Conservation (phyloP, 768 basidiomycete species). For the Nidula microcarpa region DNA sequence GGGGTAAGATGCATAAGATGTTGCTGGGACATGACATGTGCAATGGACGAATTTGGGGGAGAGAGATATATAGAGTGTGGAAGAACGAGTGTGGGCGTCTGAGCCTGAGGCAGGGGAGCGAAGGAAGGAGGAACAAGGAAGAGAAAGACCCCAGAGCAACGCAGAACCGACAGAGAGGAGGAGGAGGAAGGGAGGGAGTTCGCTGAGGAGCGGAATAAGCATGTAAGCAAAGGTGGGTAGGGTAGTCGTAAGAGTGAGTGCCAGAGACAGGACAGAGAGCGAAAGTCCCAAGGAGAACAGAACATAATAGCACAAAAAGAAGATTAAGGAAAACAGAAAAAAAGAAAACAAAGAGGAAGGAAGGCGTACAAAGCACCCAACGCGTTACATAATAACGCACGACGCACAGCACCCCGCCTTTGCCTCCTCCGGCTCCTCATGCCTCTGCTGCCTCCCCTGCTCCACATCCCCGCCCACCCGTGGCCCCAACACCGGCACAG, state of each 20-base stretch:
- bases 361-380: background rate
- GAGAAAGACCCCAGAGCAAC: too few species aligned
- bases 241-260: background rate
- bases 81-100: too few species aligned
- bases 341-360: background rate
- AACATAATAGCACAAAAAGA: background rate
- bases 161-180: too few species aligned
- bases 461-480: conserved; percentile 4
- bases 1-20: too few species aligned
- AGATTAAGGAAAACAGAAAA: background rate
- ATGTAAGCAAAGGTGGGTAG: background rate
- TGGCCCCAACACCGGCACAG: background rate
- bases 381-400: conserved; percentile 76
- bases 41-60: too few species aligned
- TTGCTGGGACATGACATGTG: too few species aligned
- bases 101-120: too few species aligned
- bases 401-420: conserved; percentile 27
- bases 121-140: too few species aligned
- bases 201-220: background rate
- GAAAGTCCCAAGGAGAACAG: background rate
- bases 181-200: background rate
- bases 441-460: conserved; percentile 20
- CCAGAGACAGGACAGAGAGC: background rate
- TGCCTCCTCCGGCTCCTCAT: conserved; percentile 23
- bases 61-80: too few species aligned